These are phyloP conservation scores for Emergomyces pasteurianus DNA, from an alignment of 2,329 filamentous ascomycete genomes.

Conservation along the genomic window DNA sequence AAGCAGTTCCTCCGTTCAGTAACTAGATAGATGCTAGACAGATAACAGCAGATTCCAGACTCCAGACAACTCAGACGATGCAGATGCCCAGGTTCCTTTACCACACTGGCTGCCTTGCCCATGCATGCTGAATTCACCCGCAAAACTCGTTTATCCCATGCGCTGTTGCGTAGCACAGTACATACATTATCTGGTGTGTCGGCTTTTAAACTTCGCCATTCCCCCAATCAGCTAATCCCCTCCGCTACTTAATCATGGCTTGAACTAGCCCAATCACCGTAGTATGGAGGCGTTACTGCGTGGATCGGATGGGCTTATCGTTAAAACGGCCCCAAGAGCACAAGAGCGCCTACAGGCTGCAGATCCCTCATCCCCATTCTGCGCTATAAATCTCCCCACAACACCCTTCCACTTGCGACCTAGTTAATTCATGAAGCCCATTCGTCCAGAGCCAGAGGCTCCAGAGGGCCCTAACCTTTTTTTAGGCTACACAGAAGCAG, in stretches of 20 bases:
- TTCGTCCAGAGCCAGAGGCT: not conserved
- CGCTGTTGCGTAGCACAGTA: too few relatives aligned
- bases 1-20: too few relatives aligned
- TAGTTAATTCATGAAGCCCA: not conserved
- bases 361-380: not conserved
- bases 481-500: not conserved
- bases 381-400: not conserved
- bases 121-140: not conserved
- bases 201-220: not conserved
- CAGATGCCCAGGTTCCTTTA: not conserved
- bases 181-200: not conserved
- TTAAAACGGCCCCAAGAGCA: too few relatives aligned
- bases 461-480: too few relatives aligned
- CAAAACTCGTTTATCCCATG: not conserved
- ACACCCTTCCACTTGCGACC: too few relatives aligned
- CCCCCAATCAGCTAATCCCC: not conserved
- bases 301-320: too few relatives aligned
- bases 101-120: conserved; percentile 1
- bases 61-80: not conserved
- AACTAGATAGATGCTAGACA: not conserved
- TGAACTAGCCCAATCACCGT: not conserved
- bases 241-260: not conserved
- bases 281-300: too few relatives aligned
- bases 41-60: not conserved
- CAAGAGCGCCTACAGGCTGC: not conserved